Percentiles rank a stretch among this genome's conserved stretches.
These are phyloP conservation scores for Ceratocystis colombiana DNA, from an alignment of 2,329 filamentous ascomycete genomes.

Conservation along the genomic window DNA sequence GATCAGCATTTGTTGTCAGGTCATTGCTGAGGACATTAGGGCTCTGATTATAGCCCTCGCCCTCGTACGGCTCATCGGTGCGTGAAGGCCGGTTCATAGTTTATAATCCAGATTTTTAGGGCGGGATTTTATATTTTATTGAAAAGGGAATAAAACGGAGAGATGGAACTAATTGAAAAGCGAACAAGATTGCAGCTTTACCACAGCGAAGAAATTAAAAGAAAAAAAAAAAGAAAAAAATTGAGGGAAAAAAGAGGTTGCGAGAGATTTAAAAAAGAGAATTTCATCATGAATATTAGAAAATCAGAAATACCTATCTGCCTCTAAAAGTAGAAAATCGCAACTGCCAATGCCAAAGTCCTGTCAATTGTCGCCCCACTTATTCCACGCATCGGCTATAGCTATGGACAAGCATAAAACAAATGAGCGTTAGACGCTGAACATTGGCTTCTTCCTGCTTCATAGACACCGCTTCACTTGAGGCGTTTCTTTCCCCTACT, in stretches of 20 bases:
- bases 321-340: neutral
- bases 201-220: neutral
- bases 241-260: neutral
- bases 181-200: neutral
- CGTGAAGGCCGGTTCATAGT: slow-evolving; percentile 47
- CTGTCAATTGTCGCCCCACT: neutral
- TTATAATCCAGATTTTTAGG: slow-evolving; percentile 5
- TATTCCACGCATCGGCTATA: neutral
- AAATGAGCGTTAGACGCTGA: neutral
- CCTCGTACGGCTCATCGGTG: slow-evolving; percentile 42
- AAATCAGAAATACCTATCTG: neutral
- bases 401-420: neutral
- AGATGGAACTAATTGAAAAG: neutral
- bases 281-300: neutral
- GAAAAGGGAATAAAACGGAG: neutral
- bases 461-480: too few species aligned
- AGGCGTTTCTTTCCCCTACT: too few species aligned
- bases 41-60: slow-evolving; percentile 46
- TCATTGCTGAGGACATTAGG: slow-evolving; percentile 41
- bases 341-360: slow-evolving; percentile 5
- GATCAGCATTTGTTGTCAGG: slow-evolving; percentile 45
- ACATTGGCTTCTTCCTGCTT: too few species aligned
- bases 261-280: neutral
- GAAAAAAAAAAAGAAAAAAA: neutral
- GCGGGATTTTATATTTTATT: neutral